Evolutionary conservation across 768 basidiomycete genomes (phyloP).

Genomic region (Macrolepiota dolichaula): DNA sequence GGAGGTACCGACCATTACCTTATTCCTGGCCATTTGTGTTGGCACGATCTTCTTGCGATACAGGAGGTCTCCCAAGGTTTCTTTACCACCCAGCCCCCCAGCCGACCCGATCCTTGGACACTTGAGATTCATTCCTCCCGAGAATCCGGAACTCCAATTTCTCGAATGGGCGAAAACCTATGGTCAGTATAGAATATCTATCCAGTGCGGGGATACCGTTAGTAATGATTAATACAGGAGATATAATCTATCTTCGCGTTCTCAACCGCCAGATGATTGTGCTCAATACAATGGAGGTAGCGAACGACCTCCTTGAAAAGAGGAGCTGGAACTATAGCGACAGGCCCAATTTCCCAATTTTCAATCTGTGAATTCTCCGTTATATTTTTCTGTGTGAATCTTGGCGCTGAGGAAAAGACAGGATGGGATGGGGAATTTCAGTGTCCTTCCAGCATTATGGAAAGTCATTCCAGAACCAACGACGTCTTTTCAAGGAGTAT

Average conservation of each 20-base stretch:
- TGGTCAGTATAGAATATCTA: background rate
- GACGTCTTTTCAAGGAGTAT: slow-evolving; percentile 1
- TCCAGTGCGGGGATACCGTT: too few species aligned
- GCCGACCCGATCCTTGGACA: background rate
- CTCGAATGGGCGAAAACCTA: slow-evolving; percentile 6
- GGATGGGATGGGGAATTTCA: background rate
- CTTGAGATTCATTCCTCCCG: background rate
- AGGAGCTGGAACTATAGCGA: too few species aligned
- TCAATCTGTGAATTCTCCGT: background rate
- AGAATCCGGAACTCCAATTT: background rate
- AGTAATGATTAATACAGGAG: background rate
- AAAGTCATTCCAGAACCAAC: slow-evolving; percentile 1
- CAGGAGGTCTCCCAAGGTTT: background rate
- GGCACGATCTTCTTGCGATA: background rate
- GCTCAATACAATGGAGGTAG: slow-evolving; percentile 12
- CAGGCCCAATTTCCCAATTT: background rate
- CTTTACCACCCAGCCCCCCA: slow-evolving; percentile 1
- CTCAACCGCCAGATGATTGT: slow-evolving; percentile 9
- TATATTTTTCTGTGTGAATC: background rate
- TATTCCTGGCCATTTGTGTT: background rate
- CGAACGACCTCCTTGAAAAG: slow-evolving; percentile 19
- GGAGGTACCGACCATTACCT: background rate
- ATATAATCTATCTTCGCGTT: background rate
- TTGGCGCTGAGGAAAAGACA: background rate
- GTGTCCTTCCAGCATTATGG: background rate